Evolutionary conservation across 352 stramenopile species (phyloP), one percentile per base, ranked within the genome.

Genomic region (Pythium grandisporangium): DNA sequence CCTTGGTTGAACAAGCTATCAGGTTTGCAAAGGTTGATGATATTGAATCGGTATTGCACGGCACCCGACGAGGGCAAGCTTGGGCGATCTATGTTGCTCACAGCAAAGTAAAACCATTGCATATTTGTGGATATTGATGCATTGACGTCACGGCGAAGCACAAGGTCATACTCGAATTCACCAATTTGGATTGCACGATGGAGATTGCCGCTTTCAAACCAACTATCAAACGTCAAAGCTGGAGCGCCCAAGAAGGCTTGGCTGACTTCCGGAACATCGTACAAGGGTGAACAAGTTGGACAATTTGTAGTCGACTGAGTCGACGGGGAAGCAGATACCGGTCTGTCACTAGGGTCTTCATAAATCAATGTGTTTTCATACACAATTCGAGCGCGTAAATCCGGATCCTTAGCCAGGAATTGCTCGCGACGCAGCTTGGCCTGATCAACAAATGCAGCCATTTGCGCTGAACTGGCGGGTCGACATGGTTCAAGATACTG

Each of bases 41-140:
- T 91, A 50, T 96, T 93, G 55, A 98, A 96, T 1, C 70, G 84
- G 41, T 87, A 91, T 22, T 68, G 70, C 6, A 26, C 35, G 20
- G 42, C 26, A 2, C 34, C n/a, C 7, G 23, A 34, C 5, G 37
- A 29, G n/a, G 11, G 23, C 11, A 22, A 14, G 14, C 8, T 13
- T 1, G 37, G 3, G 2, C 62, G 45, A 8, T 6, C 0, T 6
- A 78, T 61, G 42, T 95, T 95, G 37, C 65, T 77, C n/a, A 97
- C 58, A 2, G 68, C 70, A 54, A 98, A 98, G 49, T 97, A 97
- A 43, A 97, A 98, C 92, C 92, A 98, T 59, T 97, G 84, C 53
- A 70, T 93, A 41, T 95, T 70, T 0, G 80, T 70, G 0, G 39
- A 58, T n/a, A n/a, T n/a, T n/a, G n/a, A n/a, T 11, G 80, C 95